Evolutionary conservation across 768 basidiomycete species (phyloP).

Genomic region (Podaxis carcinomalis): DNA sequence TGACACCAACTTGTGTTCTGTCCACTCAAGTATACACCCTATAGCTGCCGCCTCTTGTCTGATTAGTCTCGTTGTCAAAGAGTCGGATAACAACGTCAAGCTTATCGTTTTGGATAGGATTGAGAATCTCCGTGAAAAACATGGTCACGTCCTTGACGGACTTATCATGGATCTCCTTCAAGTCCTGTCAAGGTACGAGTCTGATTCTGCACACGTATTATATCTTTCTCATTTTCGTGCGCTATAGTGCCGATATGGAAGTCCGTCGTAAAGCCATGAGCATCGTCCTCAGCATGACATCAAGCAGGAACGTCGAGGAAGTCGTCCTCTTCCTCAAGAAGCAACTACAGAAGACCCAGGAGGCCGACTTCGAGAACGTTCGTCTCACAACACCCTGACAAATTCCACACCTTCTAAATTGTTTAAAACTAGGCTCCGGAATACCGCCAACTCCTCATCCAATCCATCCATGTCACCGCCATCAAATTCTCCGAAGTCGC

Average conservation of each 20-base stretch:
- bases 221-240: neutral
- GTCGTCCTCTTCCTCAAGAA: conserved; percentile 97
- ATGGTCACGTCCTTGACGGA: conserved; percentile 84
- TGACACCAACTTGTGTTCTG: neutral
- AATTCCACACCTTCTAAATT: neutral
- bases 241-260: conserved; percentile 84
- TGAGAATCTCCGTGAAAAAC: conserved; percentile 74
- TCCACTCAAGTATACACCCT: conserved; percentile 5
- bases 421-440: conserved; percentile 65
- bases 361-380: conserved; percentile 91
- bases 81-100: conserved; percentile 99
- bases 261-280: conserved; percentile 89
- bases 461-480: conserved; percentile 94
- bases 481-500: conserved; percentile 97
- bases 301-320: conserved; percentile 93
- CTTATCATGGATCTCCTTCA: conserved; percentile 96
- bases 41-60: conserved; percentile 85
- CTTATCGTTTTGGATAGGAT: conserved; percentile 93
- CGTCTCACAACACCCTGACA: neutral
- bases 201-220: neutral
- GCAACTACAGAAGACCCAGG: conserved; percentile 90
- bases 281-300: conserved; percentile 90
- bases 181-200: conserved; percentile 67
- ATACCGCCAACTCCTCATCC: conserved; percentile 93
- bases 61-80: conserved; percentile 87